Conservation (phyloP, 192 early-diverging fungal species). For the Umbelopsis sp. region DNA sequence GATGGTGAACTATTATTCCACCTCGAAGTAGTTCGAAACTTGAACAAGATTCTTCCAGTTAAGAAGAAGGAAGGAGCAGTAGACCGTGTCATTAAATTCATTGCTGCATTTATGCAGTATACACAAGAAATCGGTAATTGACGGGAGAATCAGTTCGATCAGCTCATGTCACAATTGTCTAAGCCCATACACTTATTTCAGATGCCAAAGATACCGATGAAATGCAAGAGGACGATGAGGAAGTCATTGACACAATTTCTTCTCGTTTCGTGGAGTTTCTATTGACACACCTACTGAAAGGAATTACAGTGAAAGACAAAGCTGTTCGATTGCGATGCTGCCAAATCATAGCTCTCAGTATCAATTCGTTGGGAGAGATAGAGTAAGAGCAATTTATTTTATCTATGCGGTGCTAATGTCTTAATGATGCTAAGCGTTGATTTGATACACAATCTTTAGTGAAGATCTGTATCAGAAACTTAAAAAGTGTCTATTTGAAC, state of each 20-base stretch:
- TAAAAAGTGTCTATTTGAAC: constrained; percentile 65
- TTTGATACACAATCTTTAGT: constrained; percentile 36
- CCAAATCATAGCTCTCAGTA: constrained; percentile 74
- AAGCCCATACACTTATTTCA: background rate
- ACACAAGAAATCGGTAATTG: constrained; percentile 62
- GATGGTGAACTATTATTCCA: constrained; percentile 72
- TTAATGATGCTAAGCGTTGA: background rate
- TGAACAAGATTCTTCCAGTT: constrained; percentile 76
- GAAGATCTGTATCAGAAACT: constrained; percentile 77
- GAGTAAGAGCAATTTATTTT: constrained; percentile 53
- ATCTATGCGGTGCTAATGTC: background rate
- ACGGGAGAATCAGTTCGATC: background rate
- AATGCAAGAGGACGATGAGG: constrained; percentile 33
- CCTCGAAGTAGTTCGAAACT: constrained; percentile 75
- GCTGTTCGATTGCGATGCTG: constrained; percentile 74
- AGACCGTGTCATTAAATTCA: constrained; percentile 73
- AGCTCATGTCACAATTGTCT: background rate
- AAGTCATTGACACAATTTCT: constrained; percentile 56
- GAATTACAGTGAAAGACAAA: constrained; percentile 82
- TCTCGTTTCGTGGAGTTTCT: constrained; percentile 74
- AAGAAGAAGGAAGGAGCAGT: constrained; percentile 74
- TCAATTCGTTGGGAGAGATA: constrained; percentile 74
- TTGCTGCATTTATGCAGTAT: constrained; percentile 75
- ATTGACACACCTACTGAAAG: constrained; percentile 70
- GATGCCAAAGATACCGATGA: constrained; percentile 12